Evolutionary conservation across 192 early-diverging fungal genomes (phyloP), one percentile per base, ranked within the genome.

Genomic region (Gigaspora rosea): DNA sequence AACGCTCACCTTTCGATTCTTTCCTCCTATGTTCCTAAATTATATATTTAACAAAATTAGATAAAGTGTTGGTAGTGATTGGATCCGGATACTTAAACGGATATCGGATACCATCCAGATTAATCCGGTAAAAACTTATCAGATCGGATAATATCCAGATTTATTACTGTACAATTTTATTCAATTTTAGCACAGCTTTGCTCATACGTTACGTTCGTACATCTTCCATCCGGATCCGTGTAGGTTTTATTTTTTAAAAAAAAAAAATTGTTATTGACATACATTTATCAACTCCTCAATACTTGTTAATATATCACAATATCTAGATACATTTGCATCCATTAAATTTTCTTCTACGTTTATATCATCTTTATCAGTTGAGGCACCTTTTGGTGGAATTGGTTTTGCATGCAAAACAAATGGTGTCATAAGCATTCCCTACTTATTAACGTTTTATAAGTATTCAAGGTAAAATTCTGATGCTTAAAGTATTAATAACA

Each of bases 201-300:
- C 27, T 27, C 27, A 27, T 27, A 27, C 27, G 0, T 27, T 27
- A 27, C 1, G 1, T 27, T 27, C 27, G 27, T 27, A 0, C 27
- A 27, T 27, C 27, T 27, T 27, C 27, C 27, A 27, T 27, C 27
- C 27, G 27, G 27, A 27, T 27, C 27, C 27, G 27, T 27, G 27
- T 27, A 27, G 27, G 27, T 27, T 27, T 27, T 27, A 0, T 27
- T 27, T 27, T 27, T 27, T 27, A 27, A 27, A 27, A 27, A 76
- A 63, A 13, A 20, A 57, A 48, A 68, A 12, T 13, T 12, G 0
- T 33, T 36, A 5, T 2, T 46, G 7, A 64, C 83, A 74, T 51
- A 84, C 95, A 46, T 90, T 81, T 52, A 97, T 89, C 36, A 97
- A 90, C 61, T 78, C 86, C 77, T 97, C 94, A 72, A 97, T 88